Base-by-base conservation (phyloP, 441 rosid species). In the Gossypium armourianum region DNA sequence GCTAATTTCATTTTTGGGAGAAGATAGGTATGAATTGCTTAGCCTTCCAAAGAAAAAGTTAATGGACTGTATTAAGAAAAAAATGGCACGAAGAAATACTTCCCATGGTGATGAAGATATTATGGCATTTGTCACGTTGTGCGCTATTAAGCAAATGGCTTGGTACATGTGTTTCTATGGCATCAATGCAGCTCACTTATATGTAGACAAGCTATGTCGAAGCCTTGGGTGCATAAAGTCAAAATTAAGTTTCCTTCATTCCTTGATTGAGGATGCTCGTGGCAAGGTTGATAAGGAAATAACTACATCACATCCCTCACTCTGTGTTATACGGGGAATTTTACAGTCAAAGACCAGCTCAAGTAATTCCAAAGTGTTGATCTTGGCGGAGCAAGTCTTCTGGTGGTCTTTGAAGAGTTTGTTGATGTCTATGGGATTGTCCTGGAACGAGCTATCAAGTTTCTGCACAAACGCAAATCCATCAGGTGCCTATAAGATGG, bases 141-240 rank as follows among this genome's bases (percentile, higher is more conserved):
- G 82, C 69, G 86, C 82, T 54, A 82, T 86, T 19, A 86, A 86
- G 79, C 84, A 85, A 80, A 83, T 82, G 77, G 75, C 88, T 36
- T 86, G 87, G 86, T 82, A 83, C 80, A 56, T 78, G 66, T 86
- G 90, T 76, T 86, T 82, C 76, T 86, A 79, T 45, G 90, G 90
- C 47, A 82, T 82, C 73, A 80, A 74, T 70, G 75, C 78, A 74
- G 79, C 87, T 72, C 69, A 79, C 72, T 69, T 83, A 60, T 86
- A 76, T 72, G 68, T 82, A 20, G 80, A 74, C 6, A 85, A 79
- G 62, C 62, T 86, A 62, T 82, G 84, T 74, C 83, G 62, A 75
- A 80, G 83, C 76, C 73, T 79, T 52, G 69, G 29, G 74, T 64
- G 76, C 78, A 71, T 85, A 72, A 79, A 79, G 72, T 72, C 82